Evolutionary conservation across 2,329 filamentous ascomycete genomes (phyloP).

Genomic region (Exserohilum turcica): DNA sequence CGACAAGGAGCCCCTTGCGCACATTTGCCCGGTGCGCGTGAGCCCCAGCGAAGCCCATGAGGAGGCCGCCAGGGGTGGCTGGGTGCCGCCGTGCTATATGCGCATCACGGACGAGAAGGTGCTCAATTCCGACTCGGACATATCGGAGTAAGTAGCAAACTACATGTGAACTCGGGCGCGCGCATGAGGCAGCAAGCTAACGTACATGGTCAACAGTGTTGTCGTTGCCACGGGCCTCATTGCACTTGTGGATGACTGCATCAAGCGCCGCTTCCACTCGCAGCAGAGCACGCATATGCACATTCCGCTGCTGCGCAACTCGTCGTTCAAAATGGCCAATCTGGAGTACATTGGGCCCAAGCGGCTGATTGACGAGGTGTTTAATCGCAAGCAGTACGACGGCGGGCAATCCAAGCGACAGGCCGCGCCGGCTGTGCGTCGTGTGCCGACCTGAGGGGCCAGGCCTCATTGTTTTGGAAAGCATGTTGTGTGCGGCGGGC

Average conservation of each 20-base stretch:
- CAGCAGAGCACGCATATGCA: slow-evolving; percentile 58
- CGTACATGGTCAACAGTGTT: slow-evolving; percentile 62
- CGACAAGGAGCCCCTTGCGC: slow-evolving; percentile 68
- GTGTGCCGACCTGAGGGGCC: slow-evolving; percentile 23
- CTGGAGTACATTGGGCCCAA: slow-evolving; percentile 68
- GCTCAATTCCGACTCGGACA: slow-evolving; percentile 72
- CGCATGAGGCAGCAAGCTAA: slow-evolving; percentile 23
- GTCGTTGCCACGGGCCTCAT: slow-evolving; percentile 89
- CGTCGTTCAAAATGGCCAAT: slow-evolving; percentile 58
- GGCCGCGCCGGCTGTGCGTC: slow-evolving; percentile 34
- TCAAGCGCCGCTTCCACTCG: slow-evolving; percentile 75
- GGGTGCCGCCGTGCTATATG: slow-evolving; percentile 89
- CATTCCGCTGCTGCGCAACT: slow-evolving; percentile 57
- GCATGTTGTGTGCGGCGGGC: slow-evolving; percentile 20
- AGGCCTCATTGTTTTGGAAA: slow-evolving; percentile 8
- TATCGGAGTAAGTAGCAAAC: slow-evolving; percentile 75
- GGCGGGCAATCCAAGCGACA: slow-evolving; percentile 32
- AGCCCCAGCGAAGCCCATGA: slow-evolving; percentile 71
- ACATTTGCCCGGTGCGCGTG: slow-evolving; percentile 81
- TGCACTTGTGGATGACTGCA: slow-evolving; percentile 87
- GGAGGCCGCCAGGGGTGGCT: slow-evolving; percentile 80
- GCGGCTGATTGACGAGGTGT: slow-evolving; percentile 67
- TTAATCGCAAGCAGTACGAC: slow-evolving; percentile 54
- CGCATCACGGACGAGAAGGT: slow-evolving; percentile 80
- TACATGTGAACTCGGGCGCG: background rate